Evolutionary conservation across 371 early-diverging fungal genomes (phyloP).

Genomic region (Apophysomyces ossiformis): DNA sequence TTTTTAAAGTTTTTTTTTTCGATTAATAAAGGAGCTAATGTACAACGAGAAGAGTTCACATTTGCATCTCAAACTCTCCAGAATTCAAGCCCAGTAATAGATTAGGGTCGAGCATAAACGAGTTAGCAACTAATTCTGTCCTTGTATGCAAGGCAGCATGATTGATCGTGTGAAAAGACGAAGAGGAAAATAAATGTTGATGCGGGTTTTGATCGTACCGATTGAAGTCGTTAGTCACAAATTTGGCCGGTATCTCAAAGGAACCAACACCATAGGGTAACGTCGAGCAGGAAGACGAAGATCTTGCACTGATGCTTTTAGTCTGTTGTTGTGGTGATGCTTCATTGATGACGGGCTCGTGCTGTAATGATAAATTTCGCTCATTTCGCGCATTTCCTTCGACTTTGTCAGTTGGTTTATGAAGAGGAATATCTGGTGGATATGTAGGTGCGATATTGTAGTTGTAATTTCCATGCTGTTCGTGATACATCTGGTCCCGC

Average conservation of each 20-base stretch:
- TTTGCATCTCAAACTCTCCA: conserved; percentile 36
- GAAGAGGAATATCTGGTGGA: background rate
- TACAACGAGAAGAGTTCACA: conserved; percentile 15
- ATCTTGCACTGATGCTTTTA: background rate
- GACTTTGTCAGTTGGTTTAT: background rate
- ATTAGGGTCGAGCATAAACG: conserved; percentile 36
- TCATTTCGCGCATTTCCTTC: background rate
- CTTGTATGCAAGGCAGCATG: conserved; percentile 27
- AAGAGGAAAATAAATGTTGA: conserved; percentile 33
- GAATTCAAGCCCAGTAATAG: conserved; percentile 29
- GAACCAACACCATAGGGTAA: conserved; percentile 13
- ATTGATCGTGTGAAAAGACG: conserved; percentile 34
- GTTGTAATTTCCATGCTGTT: background rate
- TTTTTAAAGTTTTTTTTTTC: background rate
- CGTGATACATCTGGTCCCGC: background rate
- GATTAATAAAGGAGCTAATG: background rate
- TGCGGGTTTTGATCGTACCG: conserved; percentile 28
- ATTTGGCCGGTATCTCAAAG: background rate
- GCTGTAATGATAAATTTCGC: background rate
- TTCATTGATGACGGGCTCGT: background rate
- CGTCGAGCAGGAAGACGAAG: conserved; percentile 2
- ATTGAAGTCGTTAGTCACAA: background rate
- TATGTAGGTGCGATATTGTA: background rate
- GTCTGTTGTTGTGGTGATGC: conserved; percentile 3
- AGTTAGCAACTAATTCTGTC: conserved; percentile 26